Conservation (phyloP, 1,139 yeast genomes). For the Taphrina deformans region DNA sequence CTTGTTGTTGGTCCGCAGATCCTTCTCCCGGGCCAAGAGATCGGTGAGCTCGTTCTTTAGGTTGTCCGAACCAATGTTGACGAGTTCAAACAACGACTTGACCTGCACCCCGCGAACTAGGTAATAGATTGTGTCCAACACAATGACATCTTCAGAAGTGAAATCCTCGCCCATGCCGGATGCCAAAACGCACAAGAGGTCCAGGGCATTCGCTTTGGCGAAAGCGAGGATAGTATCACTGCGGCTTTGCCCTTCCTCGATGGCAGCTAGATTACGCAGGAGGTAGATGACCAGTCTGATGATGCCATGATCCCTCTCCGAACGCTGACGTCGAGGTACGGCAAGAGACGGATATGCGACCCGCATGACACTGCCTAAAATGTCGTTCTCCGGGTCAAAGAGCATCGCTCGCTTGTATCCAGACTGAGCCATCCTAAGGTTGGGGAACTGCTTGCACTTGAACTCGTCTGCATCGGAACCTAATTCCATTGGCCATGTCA, state of each 20-base stretch:
- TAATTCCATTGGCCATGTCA: constrained; percentile 83
- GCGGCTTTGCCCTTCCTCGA: constrained; percentile 76
- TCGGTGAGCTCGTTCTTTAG: constrained; percentile 49
- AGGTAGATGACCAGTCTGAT: constrained; percentile 70
- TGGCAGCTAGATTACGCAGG: constrained; percentile 70
- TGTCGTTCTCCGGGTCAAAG: constrained; percentile 58
- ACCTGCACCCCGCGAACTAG: constrained; percentile 61
- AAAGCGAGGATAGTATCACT: constrained; percentile 60
- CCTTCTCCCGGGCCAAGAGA: constrained; percentile 60
- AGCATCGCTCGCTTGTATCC: constrained; percentile 70
- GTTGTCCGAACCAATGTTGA: neutral
- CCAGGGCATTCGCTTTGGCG: constrained; percentile 67
- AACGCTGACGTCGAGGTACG: constrained; percentile 58
- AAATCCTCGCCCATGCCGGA: constrained; percentile 66
- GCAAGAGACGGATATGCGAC: constrained; percentile 65
- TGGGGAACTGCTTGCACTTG: constrained; percentile 60
- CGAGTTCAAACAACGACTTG: constrained; percentile 40
- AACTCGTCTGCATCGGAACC: constrained; percentile 52
- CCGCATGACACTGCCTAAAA: constrained; percentile 68
- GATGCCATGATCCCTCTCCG: constrained; percentile 69
- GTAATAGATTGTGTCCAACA: constrained; percentile 69
- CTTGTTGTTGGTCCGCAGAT: constrained; percentile 47
- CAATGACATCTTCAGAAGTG: constrained; percentile 61
- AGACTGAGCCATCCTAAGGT: constrained; percentile 64
- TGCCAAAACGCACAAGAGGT: constrained; percentile 66